A percentile compares a stretch with the other conserved stretches of the same genome.
phyloP scores from a whole-genome alignment of 169 alveolate species.

The Plasmodium ovale region DNA sequence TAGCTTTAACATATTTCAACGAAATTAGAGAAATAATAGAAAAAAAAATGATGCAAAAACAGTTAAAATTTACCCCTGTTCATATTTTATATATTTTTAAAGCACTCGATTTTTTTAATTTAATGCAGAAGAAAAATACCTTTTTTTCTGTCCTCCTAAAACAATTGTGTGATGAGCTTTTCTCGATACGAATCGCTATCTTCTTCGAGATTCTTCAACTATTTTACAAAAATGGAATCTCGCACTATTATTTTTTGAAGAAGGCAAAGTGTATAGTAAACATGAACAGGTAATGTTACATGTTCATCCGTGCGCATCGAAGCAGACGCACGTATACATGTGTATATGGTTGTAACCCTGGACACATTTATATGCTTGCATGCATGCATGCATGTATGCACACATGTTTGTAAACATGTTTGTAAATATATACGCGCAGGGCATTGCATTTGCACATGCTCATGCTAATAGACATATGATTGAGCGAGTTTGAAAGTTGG shows the following conservation, averaged over 20 bases:
- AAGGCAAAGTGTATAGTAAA: constrained; percentile 31
- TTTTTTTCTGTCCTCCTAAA: constrained; percentile 21
- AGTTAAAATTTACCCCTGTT: constrained; percentile 38
- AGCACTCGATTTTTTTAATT: constrained; percentile 32
- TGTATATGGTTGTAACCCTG: background rate
- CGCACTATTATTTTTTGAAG: constrained; percentile 53
- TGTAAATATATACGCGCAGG: no score
- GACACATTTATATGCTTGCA: background rate
- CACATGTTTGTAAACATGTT: no score
- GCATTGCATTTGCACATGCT: no score
- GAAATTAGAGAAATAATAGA: constrained; percentile 29
- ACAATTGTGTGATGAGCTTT: constrained; percentile 47
- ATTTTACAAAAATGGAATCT: constrained; percentile 50
- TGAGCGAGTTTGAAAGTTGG: no score
- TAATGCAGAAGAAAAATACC: constrained; percentile 7
- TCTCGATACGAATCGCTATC: constrained; percentile 15
- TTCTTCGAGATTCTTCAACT: constrained; percentile 21
- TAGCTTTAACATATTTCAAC: constrained; percentile 18
- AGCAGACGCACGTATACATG: background rate
- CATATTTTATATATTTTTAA: constrained; percentile 40
- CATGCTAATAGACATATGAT: no score
- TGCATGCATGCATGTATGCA: background rate
- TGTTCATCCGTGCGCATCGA: background rate
- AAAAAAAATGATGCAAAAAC: constrained; percentile 14
- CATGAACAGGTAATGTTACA: constrained; percentile 50